These are phyloP conservation scores for Raffaelea arxii DNA, from an alignment of 2,329 filamentous ascomycete species.

Conservation along the genomic window DNA sequence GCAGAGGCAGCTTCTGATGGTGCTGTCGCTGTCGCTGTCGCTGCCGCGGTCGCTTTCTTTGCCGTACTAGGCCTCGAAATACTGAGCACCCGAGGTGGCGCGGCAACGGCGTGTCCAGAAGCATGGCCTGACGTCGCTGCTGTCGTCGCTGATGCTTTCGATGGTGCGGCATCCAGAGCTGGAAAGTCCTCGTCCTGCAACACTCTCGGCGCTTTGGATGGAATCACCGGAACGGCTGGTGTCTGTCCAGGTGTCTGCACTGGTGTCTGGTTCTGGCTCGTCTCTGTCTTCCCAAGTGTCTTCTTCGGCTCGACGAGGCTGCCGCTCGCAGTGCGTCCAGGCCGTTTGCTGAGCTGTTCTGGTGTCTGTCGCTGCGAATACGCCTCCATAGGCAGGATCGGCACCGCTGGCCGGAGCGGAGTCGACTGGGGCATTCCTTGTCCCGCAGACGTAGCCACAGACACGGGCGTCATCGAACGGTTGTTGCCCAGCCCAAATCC, in stretches of 20 bases:
- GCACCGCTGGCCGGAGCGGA: not conserved
- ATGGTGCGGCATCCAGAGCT: constrained; percentile 39
- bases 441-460: not conserved
- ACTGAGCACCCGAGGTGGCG: constrained; percentile 1
- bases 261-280: no score
- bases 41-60: constrained; percentile 23
- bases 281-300: not conserved
- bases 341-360: not conserved
- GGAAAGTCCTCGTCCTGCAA: constrained; percentile 56
- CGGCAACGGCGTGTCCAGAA: constrained; percentile 16
- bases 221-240: constrained; percentile 12
- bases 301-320: constrained; percentile 6
- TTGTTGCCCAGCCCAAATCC: constrained; percentile 12
- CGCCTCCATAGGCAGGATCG: not conserved
- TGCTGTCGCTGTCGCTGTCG: constrained; percentile 7
- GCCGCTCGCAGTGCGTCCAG: constrained; percentile 6
- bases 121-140: constrained; percentile 9
- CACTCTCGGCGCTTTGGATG: constrained; percentile 14
- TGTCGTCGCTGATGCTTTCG: constrained; percentile 22
- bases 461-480: constrained; percentile 6
- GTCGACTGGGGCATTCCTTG: no score
- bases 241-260: no score
- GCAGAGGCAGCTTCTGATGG: not conserved
- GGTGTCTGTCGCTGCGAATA: not conserved
- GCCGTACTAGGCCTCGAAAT: constrained; percentile 22